phyloP scores from a whole-genome alignment of 805 yeast species.

The Yarrowia divulgata region DNA sequence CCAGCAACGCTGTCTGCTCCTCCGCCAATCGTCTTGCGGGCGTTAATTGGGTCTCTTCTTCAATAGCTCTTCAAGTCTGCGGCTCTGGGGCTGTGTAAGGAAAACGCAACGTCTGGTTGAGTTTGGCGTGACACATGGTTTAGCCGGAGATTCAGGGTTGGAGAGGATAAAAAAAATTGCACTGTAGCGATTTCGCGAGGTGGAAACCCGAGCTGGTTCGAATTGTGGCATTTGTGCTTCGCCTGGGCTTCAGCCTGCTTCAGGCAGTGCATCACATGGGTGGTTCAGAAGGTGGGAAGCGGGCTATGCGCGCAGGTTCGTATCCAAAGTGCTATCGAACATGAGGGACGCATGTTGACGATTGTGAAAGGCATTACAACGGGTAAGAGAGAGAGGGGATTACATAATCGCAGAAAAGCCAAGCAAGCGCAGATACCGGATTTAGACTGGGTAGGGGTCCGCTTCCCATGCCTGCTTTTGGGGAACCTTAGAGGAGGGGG shows the following conservation, averaged over 20 bases:
- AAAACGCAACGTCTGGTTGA: slow-evolving; percentile 10
- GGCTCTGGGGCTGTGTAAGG: slow-evolving; percentile 25
- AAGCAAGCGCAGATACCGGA: slow-evolving; percentile 14
- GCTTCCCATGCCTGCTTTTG: slow-evolving; percentile 15
- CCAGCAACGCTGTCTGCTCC: background rate
- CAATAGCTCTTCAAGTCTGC: background rate
- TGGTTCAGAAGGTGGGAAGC: background rate
- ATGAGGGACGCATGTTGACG: slow-evolving; percentile 11
- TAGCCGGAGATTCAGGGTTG: slow-evolving; percentile 22
- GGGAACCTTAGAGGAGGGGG: background rate
- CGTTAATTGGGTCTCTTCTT: background rate
- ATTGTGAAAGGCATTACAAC: background rate
- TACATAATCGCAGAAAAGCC: slow-evolving; percentile 5
- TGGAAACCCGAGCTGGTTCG: background rate
- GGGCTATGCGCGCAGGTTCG: slow-evolving; percentile 15
- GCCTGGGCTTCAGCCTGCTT: background rate
- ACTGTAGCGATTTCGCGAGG: background rate
- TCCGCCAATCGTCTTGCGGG: slow-evolving; percentile 18
- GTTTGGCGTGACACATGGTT: slow-evolving; percentile 19
- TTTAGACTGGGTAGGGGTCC: background rate
- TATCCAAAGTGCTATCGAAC: slow-evolving; percentile 15
- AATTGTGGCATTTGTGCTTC: background rate
- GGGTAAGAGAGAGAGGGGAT: background rate
- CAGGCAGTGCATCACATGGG: background rate
- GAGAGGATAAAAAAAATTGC: slow-evolving; percentile 5